Conservation (phyloP, 306 rosid species). For the Vicia faba region DNA sequence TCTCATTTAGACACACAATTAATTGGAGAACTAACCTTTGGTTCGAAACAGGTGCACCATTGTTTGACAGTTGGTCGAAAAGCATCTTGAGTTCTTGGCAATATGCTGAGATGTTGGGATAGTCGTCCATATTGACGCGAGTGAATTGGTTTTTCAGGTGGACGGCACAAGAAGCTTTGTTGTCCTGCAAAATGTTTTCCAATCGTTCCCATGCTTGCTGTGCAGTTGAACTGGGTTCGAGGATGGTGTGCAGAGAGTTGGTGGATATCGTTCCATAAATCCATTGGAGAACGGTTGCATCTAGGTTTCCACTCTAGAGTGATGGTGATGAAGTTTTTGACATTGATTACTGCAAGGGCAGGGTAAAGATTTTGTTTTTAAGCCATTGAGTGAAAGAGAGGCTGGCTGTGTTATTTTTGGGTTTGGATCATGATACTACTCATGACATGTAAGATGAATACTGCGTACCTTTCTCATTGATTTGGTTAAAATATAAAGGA, state of each 20-base stretch:
- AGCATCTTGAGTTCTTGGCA: conserved; percentile 1
- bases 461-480: no score
- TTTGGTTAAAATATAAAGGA: no score
- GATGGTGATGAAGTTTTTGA: no score
- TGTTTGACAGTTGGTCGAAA: background rate
- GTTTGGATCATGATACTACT: no score
- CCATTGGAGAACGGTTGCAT: background rate
- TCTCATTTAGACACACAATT: no score
- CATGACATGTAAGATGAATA: no score
- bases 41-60: background rate
- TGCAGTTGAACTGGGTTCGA: background rate
- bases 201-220: background rate
- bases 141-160: background rate
- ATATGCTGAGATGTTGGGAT: background rate
- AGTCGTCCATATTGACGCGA: background rate
- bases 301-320: background rate
- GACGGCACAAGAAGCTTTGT: background rate
- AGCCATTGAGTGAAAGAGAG: no score
- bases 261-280: background rate
- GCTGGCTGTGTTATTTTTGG: no score
- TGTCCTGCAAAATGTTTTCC: background rate
- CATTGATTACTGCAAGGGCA: no score
- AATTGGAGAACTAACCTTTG: background rate
- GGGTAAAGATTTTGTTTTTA: no score
- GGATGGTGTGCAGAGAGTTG: background rate